A percentile compares a stretch with the other conserved stretches of the same genome.
Conservation (phyloP, 2,329 filamentous ascomycete species). For the Trichoderma arundinaceum region DNA sequence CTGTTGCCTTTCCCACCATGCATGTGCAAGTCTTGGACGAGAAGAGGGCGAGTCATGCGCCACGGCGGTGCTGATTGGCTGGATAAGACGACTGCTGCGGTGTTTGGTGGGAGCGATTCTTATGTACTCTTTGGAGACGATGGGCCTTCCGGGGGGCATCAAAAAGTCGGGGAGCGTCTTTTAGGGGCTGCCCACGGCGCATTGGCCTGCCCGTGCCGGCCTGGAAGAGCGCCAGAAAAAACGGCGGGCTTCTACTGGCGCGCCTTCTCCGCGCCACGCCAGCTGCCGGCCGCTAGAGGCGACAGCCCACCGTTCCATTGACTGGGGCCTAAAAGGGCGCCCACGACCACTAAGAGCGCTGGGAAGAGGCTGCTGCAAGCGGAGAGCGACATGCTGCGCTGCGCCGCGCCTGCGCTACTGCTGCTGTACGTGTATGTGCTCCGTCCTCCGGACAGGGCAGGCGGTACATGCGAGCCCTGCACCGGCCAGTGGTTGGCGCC, state of each 20-base stretch:
- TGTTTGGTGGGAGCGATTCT: too few relatives aligned
- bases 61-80: background rate
- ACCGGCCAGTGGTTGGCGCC: slow-evolving; percentile 5
- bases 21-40: background rate
- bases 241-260: slow-evolving; percentile 32
- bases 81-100: too few relatives aligned
- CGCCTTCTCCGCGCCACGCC: slow-evolving; percentile 9
- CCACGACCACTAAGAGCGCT: too few relatives aligned
- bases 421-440: too few relatives aligned
- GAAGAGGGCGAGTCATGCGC: background rate
- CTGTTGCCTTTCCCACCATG: background rate
- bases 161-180: slow-evolving; percentile 6
- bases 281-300: too few relatives aligned
- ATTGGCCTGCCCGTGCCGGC: slow-evolving; percentile 1
- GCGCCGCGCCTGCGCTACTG: too few relatives aligned
- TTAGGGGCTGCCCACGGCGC: background rate
- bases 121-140: background rate
- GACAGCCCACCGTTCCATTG: too few relatives aligned
- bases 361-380: background rate
- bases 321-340: too few relatives aligned
- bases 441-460: background rate
- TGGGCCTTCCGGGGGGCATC: too few relatives aligned
- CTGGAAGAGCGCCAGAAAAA: slow-evolving; percentile 35
- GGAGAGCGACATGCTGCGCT: background rate
- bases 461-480: slow-evolving; percentile 9